Evolutionary conservation across 345 rosid species (phyloP), one percentile per base, ranked within the genome.

Genomic region (Eucalyptus erythrocorys): DNA sequence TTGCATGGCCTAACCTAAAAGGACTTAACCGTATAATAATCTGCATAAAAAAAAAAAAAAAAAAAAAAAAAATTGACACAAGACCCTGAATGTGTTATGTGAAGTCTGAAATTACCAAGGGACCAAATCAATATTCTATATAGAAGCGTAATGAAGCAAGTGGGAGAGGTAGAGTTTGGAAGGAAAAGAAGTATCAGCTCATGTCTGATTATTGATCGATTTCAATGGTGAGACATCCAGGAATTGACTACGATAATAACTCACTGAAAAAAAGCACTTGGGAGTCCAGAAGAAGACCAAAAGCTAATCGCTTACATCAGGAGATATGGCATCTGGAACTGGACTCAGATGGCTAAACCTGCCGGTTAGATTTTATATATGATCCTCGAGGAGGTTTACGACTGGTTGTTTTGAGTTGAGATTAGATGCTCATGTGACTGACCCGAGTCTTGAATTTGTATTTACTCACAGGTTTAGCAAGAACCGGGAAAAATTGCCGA

Each of bases 401-500:
- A 7, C 40, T 66, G 17, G 40, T 66, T 66, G 40, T n/a, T 66
- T n/a, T 64, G 57, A 53, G 57, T 55, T 55, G 61, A 4, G 61
- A 8, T 27, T 59, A 59, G 66, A 59, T 59, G 66, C 30, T 59
- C 27, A 59, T 13, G 66, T 11, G 66, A 59, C 66, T 10, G 66
- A 59, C 66, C 66, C 8, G 66, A 59, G 76, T 66, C 40, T 32
- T 66, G 76, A 27, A 66, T 7, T 66, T 66, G 76, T 7, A n/a
- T 32, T n/a, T n/a, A 15, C 76, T 66, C 76, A n/a, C 37, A 87
- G 91, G 89, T 85, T 71, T 89, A 66, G 43, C 87, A 40, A 87
- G 91, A 76, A 84, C 86, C 1, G 89, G 86, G 32, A 90, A 90
- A 49, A 87, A 88, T 55, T 90, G 91, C 85, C 53, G 86, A 80